Evolutionary conservation across 164 flowering plant genomes (phyloP).

Genomic region (Akebia trifoliata): DNA sequence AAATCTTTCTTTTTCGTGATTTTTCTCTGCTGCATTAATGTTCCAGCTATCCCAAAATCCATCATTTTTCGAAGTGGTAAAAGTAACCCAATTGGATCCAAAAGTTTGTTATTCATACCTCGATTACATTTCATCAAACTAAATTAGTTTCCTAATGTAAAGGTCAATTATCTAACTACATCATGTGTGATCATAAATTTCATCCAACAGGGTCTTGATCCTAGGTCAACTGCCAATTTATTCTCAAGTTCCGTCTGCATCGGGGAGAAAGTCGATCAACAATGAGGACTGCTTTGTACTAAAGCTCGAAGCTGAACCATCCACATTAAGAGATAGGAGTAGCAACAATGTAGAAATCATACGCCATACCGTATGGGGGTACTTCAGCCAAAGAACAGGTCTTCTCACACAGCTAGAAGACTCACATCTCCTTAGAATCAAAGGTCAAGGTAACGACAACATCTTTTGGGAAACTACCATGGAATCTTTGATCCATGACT

Average conservation of each 20-base stretch:
- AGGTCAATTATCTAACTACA: neutral
- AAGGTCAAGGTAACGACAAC: conserved; percentile 34
- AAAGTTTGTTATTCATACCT: too few species aligned
- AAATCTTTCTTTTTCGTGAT: too few species aligned
- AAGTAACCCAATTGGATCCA: too few species aligned
- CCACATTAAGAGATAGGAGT: conserved; percentile 62
- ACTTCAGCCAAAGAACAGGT: conserved; percentile 90
- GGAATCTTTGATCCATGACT: conserved; percentile 69
- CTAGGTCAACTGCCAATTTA: conserved; percentile 64
- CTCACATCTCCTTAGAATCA: conserved; percentile 73
- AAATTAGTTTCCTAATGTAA: too few species aligned
- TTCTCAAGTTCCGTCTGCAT: conserved; percentile 68
- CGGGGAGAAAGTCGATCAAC: conserved; percentile 67
- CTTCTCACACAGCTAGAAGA: conserved; percentile 67
- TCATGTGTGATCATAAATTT: neutral
- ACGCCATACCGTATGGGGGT: conserved; percentile 84
- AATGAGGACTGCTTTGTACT: conserved; percentile 83
- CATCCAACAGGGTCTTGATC: conserved; percentile 83
- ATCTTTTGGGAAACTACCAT: conserved; percentile 88
- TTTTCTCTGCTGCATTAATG: too few species aligned
- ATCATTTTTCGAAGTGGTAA: too few species aligned
- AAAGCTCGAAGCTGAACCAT: conserved; percentile 59
- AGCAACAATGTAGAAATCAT: conserved; percentile 68
- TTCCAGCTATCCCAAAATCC: too few species aligned
- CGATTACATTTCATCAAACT: too few species aligned